phyloP scores from a whole-genome alignment of 1,284 basidiomycete genomes.

The Papiliotrema terrestris region DNA sequence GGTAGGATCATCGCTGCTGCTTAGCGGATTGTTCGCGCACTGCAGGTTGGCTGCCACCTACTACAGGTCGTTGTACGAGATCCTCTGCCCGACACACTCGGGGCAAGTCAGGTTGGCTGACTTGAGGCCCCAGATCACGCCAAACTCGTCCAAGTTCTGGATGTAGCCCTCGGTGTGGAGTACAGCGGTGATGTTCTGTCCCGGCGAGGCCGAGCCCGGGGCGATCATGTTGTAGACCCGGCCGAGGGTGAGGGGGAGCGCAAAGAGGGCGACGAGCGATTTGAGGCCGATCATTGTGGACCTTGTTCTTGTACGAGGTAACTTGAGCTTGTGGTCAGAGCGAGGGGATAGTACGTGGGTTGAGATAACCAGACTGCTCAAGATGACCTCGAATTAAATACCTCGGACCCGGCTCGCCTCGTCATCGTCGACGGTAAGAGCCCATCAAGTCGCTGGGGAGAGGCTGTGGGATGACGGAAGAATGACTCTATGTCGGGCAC shows the following conservation, averaged over 20 bases:
- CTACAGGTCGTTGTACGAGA: constrained; percentile 23
- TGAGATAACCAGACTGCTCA: too few species aligned
- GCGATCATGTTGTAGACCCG: constrained; percentile 13
- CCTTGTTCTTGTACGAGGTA: too few species aligned
- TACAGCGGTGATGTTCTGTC: constrained; percentile 16
- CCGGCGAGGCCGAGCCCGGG: constrained; percentile 12
- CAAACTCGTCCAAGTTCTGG: constrained; percentile 27
- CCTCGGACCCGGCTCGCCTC: too few species aligned
- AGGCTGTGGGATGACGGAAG: too few species aligned
- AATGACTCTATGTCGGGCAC: too few species aligned
- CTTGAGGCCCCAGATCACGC: constrained; percentile 20
- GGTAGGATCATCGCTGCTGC: background rate
- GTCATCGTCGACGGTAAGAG: too few species aligned
- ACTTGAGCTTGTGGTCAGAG: too few species aligned
- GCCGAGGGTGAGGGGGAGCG: background rate
- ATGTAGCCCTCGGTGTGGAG: constrained; percentile 15
- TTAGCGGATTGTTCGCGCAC: too few species aligned
- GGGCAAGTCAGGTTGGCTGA: constrained; percentile 5
- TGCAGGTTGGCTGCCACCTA: too few species aligned
- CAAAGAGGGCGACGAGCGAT: background rate
- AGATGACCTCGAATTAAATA: too few species aligned
- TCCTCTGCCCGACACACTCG: constrained; percentile 15
- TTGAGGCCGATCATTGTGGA: constrained; percentile 2
- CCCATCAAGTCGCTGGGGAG: too few species aligned
- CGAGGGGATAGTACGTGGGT: too few species aligned